Conservation (phyloP, 352 stramenopile species). For the Elongisporangium undulatum region DNA sequence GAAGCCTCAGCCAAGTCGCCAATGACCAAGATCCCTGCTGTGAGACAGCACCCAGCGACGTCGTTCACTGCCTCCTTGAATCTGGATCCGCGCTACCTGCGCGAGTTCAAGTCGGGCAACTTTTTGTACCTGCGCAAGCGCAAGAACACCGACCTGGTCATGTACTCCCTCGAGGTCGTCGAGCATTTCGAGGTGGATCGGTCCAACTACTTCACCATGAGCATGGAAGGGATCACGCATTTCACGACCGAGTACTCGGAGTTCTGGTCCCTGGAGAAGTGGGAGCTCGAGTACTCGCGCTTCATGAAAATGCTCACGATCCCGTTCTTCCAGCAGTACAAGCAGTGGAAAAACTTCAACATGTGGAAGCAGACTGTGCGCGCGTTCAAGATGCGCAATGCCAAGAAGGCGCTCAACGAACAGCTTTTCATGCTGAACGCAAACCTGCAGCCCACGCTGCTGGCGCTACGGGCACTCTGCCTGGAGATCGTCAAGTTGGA, state of each 20-base stretch:
- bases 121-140: conserved; percentile 81
- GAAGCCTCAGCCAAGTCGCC: neutral
- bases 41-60: neutral
- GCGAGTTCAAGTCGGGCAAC: conserved; percentile 73
- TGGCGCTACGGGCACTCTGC: conserved; percentile 72
- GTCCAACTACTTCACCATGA: conserved; percentile 92
- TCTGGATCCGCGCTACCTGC: conserved; percentile 66
- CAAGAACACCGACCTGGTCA: conserved; percentile 56
- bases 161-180: conserved; percentile 82
- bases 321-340: conserved; percentile 92
- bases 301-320: conserved; percentile 91
- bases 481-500: conserved; percentile 60
- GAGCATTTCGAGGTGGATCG: conserved; percentile 84
- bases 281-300: conserved; percentile 90
- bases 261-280: conserved; percentile 91
- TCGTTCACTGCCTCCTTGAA: conserved; percentile 80
- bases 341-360: conserved; percentile 93
- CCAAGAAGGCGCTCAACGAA: conserved; percentile 77
- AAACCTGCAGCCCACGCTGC: conserved; percentile 75
- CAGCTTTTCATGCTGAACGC: conserved; percentile 88
- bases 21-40: neutral
- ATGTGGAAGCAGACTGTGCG: conserved; percentile 91
- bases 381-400: conserved; percentile 80
- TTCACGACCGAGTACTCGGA: conserved; percentile 87
- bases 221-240: conserved; percentile 88